phyloP scores from a whole-genome alignment of 2,329 filamentous ascomycete genomes.

The Aurifilum marmelostoma region DNA sequence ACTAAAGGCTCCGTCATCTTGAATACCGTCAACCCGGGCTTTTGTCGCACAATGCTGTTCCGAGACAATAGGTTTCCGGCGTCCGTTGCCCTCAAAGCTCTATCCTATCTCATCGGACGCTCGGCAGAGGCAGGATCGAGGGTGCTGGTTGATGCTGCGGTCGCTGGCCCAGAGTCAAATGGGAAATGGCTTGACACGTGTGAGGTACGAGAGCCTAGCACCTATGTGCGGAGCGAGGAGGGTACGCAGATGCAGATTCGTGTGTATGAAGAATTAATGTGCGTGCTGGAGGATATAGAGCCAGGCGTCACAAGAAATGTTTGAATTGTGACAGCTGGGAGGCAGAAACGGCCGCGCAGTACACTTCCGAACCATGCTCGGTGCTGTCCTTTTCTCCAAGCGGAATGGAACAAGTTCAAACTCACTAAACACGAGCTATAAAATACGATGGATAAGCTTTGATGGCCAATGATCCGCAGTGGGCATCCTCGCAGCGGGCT shows the following conservation, averaged over 20 bases:
- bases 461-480: no score
- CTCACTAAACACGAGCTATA: no score
- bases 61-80: conserved; percentile 32
- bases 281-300: conserved; percentile 47
- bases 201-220: conserved; percentile 35
- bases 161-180: conserved; percentile 43
- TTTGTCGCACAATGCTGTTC: conserved; percentile 47
- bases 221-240: conserved; percentile 42
- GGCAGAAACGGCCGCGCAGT: no score
- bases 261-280: conserved; percentile 48
- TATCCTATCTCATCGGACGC: conserved; percentile 38
- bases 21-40: conserved; percentile 45
- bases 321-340: conserved; percentile 31
- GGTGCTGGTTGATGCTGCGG: conserved; percentile 43
- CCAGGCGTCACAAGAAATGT: conserved; percentile 43
- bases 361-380: no score
- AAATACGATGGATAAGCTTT: no score
- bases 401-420: no score
- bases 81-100: conserved; percentile 1
- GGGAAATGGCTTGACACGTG: conserved; percentile 46
- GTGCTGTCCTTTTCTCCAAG: no score
- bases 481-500: no score
- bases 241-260: conserved; percentile 42
- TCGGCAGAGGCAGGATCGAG: conserved; percentile 45
- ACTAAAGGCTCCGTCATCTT: conserved; percentile 41